Base-by-base conservation (phyloP, 2,329 filamentous ascomycete genomes). In the Cercospora berteroae region DNA sequence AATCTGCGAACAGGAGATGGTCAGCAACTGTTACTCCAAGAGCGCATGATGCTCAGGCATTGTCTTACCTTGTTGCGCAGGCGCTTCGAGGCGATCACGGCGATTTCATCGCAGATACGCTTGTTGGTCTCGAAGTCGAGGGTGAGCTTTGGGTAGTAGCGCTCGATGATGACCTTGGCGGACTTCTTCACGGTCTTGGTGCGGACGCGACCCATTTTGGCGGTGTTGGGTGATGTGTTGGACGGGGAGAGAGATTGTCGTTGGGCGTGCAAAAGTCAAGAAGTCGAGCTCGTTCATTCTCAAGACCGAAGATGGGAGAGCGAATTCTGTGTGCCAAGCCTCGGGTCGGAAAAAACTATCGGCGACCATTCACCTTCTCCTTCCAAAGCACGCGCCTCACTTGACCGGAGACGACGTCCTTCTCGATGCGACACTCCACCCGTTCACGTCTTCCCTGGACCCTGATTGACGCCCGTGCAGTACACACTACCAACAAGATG, bases 91-190 rank as follows among this genome's bases (percentile, higher is more conserved):
- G 95, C 93, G 82, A 99, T 99, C 84, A 99, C 96, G 81, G 95
- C 95, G 79, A 99, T 95, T 87, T 99, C 95, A 93, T 98, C 95
- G 87, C 95, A 98, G 80, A 98, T 96, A 80, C 93, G 89, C 92
- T 97, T 97, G 91, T 97, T 97, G 89, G 92, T 97, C 90, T 99
- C 95, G 87, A 99, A 99, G 88, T 99, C 95, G 81, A 98, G 92
- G 74, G 94, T 97, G 83, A 99, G 88, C 86, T 93, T 93, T 81
- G 95, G 95, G 75, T 79, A 96, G 88, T 95, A 96, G 76, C 91
- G 89, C 91, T 97, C 94, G 85, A 99, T 98, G 87, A 98, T 94
- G 89, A 97, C 93, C 92, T 99, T 99, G 87, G 95, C 94, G 88
- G 89, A 90, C 84, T 90, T 89, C 86, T 91, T 91, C 80, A 91